Conservation (phyloP, 176 grass and related monocot genomes). For the Phoenix roebelenii region DNA sequence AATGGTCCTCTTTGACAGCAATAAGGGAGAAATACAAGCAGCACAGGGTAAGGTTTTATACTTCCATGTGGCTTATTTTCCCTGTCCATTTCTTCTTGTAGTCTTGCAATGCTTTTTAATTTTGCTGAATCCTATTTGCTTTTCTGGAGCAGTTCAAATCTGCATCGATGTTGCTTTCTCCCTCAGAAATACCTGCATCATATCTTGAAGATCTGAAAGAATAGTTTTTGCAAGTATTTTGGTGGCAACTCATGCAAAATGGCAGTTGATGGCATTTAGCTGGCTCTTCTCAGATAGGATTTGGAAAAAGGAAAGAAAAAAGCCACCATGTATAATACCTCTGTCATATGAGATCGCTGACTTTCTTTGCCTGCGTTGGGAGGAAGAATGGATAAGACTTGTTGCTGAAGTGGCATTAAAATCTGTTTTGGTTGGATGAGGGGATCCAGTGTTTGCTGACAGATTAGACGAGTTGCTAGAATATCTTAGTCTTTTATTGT, state of each 20-base stretch:
- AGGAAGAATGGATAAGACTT: too few relatives aligned
- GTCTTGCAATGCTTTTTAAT: not conserved
- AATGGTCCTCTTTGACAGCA: conserved; percentile 7
- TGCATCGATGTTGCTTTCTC: not conserved
- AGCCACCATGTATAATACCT: too few relatives aligned
- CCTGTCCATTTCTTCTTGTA: too few relatives aligned
- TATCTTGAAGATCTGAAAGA: not conserved
- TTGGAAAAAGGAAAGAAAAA: too few relatives aligned
- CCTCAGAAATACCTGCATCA: not conserved
- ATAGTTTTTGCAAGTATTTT: not conserved
- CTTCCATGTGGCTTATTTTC: not conserved
- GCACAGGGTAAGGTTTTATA: not conserved
- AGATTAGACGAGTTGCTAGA: too few relatives aligned
- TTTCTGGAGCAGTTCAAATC: conserved; percentile 5
- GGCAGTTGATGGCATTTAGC: not conserved
- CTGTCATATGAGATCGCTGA: too few relatives aligned
- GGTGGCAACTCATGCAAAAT: not conserved
- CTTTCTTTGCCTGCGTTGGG: too few relatives aligned
- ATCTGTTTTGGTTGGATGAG: too few relatives aligned
- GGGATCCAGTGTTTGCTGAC: too few relatives aligned
- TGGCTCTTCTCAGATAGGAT: too few relatives aligned
- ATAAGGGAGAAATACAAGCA: conserved; percentile 8
- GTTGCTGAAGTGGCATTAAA: too few relatives aligned
- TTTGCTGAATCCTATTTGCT: not conserved
- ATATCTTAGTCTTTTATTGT: too few relatives aligned